phyloP scores from a whole-genome alignment of 306 rosid species.

The Trifolium repens region DNA sequence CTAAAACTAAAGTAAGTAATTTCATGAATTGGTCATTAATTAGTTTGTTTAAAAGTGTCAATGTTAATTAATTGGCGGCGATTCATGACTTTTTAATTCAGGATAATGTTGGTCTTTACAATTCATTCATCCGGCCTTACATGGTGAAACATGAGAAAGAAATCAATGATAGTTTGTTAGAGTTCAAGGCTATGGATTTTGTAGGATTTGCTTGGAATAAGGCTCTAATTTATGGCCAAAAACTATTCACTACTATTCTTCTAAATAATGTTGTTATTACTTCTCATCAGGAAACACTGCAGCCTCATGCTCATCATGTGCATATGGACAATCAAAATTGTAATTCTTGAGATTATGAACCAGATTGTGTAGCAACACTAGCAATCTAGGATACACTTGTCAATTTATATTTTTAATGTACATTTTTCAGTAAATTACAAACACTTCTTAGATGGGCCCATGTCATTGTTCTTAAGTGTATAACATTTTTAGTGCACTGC shows the following conservation, averaged over 20 bases:
- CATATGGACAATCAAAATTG: slow-evolving; percentile 5
- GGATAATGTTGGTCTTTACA: slow-evolving; percentile 5
- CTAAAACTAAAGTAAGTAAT: neutral
- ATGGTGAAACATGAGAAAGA: slow-evolving; percentile 31
- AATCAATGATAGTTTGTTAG: slow-evolving; percentile 1
- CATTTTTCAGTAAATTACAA: neutral
- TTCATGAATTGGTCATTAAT: neutral
- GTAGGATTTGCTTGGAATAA: slow-evolving; percentile 16
- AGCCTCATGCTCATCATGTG: neutral
- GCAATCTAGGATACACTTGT: neutral
- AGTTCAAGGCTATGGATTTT: slow-evolving; percentile 16
- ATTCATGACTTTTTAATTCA: neutral
- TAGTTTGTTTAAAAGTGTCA: too few relatives aligned
- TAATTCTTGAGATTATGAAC: neutral
- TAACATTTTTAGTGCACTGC: too few relatives aligned
- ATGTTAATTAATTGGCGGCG: neutral
- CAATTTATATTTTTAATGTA: neutral
- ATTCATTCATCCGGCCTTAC: slow-evolving; percentile 20
- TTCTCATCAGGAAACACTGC: neutral
- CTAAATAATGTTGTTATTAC: neutral
- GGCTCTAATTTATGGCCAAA: neutral
- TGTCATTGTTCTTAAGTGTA: too few relatives aligned
- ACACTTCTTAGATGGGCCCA: too few relatives aligned
- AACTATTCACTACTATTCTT: slow-evolving; percentile 6
- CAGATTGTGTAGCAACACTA: neutral